Percentiles rank a stretch among this genome's conserved stretches.
Evolutionary conservation across 768 basidiomycete genomes (phyloP).

Genomic region (Candolleomyces aberdarensis): DNA sequence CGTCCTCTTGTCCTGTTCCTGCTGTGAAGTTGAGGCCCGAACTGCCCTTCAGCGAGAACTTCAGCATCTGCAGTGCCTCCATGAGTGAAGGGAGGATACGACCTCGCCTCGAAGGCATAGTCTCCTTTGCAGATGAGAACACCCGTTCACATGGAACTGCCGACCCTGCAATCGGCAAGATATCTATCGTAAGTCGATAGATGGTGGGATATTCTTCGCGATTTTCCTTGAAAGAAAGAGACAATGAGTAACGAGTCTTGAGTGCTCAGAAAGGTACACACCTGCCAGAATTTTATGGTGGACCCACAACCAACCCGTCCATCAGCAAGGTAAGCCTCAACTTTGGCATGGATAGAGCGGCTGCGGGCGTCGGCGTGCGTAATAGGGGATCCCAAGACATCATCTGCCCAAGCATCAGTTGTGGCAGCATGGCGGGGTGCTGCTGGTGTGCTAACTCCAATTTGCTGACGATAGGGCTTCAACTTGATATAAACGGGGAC

Average conservation of each 20-base stretch:
- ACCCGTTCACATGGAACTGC: slow-evolving; percentile 5
- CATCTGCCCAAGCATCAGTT: background rate
- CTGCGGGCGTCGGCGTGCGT: background rate
- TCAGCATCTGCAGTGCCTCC: slow-evolving; percentile 6
- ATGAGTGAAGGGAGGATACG: background rate
- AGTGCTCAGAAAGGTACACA: background rate
- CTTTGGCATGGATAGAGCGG: background rate
- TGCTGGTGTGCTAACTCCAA: background rate
- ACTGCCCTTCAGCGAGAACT: background rate
- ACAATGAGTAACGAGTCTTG: too few species aligned
- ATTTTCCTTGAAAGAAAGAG: too few species aligned
- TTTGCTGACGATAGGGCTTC: background rate
- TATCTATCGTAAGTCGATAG: background rate
- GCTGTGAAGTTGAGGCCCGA: background rate
- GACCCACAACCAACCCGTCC: background rate
- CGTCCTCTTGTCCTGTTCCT: background rate
- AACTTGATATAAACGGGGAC: background rate
- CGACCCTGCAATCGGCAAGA: slow-evolving; percentile 5
- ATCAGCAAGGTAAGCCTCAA: background rate
- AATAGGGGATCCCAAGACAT: background rate
- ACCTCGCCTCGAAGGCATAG: background rate
- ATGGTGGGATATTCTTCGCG: background rate
- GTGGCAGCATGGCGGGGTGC: background rate
- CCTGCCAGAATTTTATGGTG: background rate
- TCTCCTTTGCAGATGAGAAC: slow-evolving; percentile 8